phyloP scores from a whole-genome alignment of 2,329 filamentous ascomycete species.

The Pseudopithomyces maydicus region DNA sequence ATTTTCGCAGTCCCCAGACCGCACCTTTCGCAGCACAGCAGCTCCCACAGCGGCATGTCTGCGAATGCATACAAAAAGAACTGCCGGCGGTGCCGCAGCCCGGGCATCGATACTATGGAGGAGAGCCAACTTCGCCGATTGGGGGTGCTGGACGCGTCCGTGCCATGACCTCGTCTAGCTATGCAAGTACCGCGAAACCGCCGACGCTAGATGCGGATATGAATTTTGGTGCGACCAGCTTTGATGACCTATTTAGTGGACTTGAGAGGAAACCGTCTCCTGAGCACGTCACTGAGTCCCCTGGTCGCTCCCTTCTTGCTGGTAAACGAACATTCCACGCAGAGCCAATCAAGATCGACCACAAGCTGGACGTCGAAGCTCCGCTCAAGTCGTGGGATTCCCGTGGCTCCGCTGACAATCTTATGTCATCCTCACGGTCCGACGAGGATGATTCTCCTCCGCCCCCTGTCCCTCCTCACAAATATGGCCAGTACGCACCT shows the following conservation, averaged over 20 bases:
- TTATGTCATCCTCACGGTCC: conserved; percentile 51
- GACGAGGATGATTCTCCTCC: conserved; percentile 39
- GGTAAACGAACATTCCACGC: conserved; percentile 43
- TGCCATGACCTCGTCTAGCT: conserved; percentile 56
- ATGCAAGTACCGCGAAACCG: conserved; percentile 56
- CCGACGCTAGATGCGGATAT: conserved; percentile 55
- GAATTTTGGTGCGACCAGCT: conserved; percentile 47
- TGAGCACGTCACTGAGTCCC: conserved; percentile 25
- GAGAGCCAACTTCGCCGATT: conserved; percentile 15
- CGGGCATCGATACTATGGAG: conserved; percentile 24
- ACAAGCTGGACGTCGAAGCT: conserved; percentile 50
- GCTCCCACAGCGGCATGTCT: conserved; percentile 31
- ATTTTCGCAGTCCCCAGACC: conserved; percentile 42
- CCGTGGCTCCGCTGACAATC: conserved; percentile 55
- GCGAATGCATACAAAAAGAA: conserved; percentile 31
- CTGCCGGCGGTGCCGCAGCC: conserved; percentile 33
- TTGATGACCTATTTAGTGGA: conserved; percentile 57
- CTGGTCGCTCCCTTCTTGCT: conserved; percentile 40
- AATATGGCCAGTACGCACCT: conserved; percentile 36
- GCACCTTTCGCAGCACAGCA: conserved; percentile 33
- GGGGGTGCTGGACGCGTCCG: conserved; percentile 23
- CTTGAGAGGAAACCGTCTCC: conserved; percentile 37
- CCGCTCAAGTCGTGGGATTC: conserved; percentile 60
- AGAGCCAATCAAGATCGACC: conserved; percentile 53
- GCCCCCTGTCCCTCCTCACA: conserved; percentile 41